These are phyloP conservation scores for Pleurotus salmoneostramineus DNA, from an alignment of 768 basidiomycete species.

Conservation along the genomic window DNA sequence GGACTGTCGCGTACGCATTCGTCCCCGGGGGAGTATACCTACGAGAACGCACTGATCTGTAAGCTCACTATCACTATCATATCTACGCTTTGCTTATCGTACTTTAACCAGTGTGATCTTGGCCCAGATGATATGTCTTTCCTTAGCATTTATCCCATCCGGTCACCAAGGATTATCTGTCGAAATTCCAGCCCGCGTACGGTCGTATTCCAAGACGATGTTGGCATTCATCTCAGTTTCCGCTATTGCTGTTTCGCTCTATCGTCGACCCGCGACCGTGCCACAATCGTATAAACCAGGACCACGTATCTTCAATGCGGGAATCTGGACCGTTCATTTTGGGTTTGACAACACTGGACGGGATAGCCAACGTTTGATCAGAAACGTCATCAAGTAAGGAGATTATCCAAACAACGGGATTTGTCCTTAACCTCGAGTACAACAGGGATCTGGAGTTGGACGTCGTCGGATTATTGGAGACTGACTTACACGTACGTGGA, in stretches of 20 bases:
- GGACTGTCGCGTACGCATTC: conserved; percentile 89
- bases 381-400: conserved; percentile 41
- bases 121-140: conserved; percentile 48
- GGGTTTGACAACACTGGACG: conserved; percentile 71
- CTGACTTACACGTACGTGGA: conserved; percentile 71
- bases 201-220: conserved; percentile 24
- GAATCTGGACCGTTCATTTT: conserved; percentile 93
- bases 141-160: conserved; percentile 36
- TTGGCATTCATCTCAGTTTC: conserved; percentile 37
- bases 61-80: conserved; percentile 21
- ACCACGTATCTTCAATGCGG: conserved; percentile 69
- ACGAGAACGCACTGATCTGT: conserved; percentile 76
- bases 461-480: conserved; percentile 81
- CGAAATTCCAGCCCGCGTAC: conserved; percentile 15
- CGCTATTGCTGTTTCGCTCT: conserved; percentile 51
- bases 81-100: background rate
- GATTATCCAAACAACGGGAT: background rate
- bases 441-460: conserved; percentile 79
- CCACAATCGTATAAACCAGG: conserved; percentile 60
- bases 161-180: conserved; percentile 10
- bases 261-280: conserved; percentile 43
- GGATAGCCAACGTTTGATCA: conserved; percentile 69
- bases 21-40: conserved; percentile 76
- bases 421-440: background rate
- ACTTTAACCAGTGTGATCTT: conserved; percentile 41